phyloP scores from a whole-genome alignment of 2,329 filamentous ascomycete genomes.

The Apiospora arundinis region DNA sequence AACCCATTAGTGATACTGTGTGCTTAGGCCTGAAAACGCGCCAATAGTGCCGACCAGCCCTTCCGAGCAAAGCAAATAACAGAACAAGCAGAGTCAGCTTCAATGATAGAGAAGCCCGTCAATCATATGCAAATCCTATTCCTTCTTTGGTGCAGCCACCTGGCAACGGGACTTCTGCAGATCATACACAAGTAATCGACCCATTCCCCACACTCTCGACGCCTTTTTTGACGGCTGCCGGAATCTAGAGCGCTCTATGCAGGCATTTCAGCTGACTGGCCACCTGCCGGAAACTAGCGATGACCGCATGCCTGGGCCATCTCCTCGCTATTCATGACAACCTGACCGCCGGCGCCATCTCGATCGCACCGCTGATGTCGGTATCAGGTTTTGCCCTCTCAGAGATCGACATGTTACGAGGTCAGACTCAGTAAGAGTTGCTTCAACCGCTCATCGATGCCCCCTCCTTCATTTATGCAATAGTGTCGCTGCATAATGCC shows the following conservation, averaged over 20 bases:
- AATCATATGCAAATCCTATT: neutral
- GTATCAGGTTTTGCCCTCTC: neutral
- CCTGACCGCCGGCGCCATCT: neutral
- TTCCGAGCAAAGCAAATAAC: neutral
- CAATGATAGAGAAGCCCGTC: neutral
- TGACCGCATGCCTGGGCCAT: neutral
- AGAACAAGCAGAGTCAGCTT: neutral
- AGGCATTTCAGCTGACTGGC: neutral
- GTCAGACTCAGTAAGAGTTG: neutral
- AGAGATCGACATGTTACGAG: neutral
- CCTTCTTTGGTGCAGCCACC: neutral
- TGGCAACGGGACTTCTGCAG: neutral
- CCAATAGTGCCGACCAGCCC: neutral
- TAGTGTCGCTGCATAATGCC: neutral
- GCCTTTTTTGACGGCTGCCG: neutral
- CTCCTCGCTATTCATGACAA: neutral
- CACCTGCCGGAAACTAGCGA: neutral
- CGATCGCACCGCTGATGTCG: neutral
- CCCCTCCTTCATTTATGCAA: neutral
- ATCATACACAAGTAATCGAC: constrained; percentile 4
- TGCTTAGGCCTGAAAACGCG: neutral
- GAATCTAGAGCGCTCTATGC: neutral
- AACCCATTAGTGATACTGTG: neutral
- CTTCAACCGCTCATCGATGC: too few relatives aligned
- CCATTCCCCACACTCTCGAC: neutral